phyloP scores from a whole-genome alignment of 202 grass and related monocot genomes.

The Zizania palustris region DNA sequence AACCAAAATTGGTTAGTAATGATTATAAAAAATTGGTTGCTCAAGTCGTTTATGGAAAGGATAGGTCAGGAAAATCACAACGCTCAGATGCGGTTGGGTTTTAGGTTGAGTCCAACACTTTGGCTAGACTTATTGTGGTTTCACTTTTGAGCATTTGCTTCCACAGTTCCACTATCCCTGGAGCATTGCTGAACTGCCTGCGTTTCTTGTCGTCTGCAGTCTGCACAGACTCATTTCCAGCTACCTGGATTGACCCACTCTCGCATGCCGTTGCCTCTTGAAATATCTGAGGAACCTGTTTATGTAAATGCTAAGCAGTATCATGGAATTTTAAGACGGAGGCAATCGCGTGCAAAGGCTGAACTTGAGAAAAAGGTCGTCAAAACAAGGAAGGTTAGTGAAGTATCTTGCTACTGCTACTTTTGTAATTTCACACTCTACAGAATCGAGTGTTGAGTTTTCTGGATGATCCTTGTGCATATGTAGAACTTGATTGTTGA shows the following conservation, averaged over 20 bases:
- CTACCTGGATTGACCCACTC: conserved; percentile 53
- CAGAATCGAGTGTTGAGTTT: background rate
- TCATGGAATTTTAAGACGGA: conserved; percentile 74
- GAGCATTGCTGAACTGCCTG: background rate
- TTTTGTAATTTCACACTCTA: background rate
- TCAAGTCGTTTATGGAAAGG: background rate
- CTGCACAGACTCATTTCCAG: conserved; percentile 65
- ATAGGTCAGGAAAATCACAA: background rate
- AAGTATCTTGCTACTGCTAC: background rate
- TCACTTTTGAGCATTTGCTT: background rate
- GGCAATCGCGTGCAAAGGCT: conserved; percentile 82
- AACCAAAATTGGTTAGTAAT: background rate
- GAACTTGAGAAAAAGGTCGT: conserved; percentile 75
- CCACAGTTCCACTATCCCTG: background rate
- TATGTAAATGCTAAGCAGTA: conserved; percentile 98
- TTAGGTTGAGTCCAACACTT: background rate
- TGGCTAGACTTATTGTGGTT: background rate
- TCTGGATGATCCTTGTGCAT: background rate
- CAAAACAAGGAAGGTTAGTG: conserved; percentile 71
- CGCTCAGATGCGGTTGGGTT: background rate
- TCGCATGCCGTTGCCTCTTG: conserved; percentile 81
- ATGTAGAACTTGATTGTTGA: background rate
- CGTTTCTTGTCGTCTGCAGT: conserved; percentile 23
- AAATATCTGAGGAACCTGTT: conserved; percentile 81
- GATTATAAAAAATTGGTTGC: background rate